Base-by-base conservation (phyloP, 2,329 filamentous ascomycete species). In the Fusarium goolgardi region DNA sequence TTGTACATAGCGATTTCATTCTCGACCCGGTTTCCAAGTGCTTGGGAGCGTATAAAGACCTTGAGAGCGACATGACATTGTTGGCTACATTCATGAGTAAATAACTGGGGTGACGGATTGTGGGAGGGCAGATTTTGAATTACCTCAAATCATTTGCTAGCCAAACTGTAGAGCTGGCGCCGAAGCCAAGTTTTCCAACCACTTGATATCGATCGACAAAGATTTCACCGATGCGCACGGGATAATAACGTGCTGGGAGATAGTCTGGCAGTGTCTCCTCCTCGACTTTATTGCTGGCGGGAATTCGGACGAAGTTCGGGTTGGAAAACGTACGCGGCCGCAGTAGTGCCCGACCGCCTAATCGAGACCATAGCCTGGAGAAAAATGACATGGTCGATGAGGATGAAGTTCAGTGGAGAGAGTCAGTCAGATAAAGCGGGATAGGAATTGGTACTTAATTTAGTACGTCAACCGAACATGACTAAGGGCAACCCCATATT, bases 111-210 rank as follows among this genome's bases (percentile, higher is more conserved):
- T 10, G 8, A 6, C 2, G 9, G 18, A n/a, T 6, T 20, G 5
- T 20, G 35, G 1, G 18, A 20, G 9, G 3, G 5, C 5, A 3
- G 10, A 4, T 3, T 20, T 1, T 1, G 1, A n/a, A 4, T n/a
- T 12, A 37, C 35, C 5, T 37, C 3, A 37, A 10, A 2, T 39
- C 35, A 1, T 39, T 39, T 6, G 35, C 35, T 4, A 39, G n/a
- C n/a, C 35, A 39, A 1, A 39, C 35, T 7, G 35, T 39, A 3
- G 35, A 39, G 6, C 35, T 20, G 3, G 35, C 35, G 3, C 35
- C n/a, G 4, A 13, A 39, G 2, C 35, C 35, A 13, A 39, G 35
- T 1, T 39, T 39, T 4, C 35, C n/a, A 4, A 39, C 35, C 1
- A 39, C 35, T 39, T 39, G 35, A 1, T 39, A 20, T 1, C n/a